These are phyloP conservation scores for Przewalskia tangutica DNA, from an alignment of 257 asterid species.

Conservation along the genomic window DNA sequence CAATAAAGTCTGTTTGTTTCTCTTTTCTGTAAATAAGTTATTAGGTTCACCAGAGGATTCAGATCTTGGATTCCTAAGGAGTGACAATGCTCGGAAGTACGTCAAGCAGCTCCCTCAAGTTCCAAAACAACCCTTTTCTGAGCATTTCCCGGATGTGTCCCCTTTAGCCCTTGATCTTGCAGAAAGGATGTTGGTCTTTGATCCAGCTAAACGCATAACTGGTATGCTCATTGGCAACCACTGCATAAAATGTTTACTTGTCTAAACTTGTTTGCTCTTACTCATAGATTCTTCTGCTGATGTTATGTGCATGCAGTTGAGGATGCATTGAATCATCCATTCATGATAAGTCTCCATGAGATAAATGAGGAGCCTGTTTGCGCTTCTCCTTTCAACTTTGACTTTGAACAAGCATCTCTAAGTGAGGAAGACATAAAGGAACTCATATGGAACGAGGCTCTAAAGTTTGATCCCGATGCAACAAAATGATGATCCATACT, in stretches of 20 bases:
- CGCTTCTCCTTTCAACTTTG: slow-evolving; percentile 61
- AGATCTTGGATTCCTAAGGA: slow-evolving; percentile 75
- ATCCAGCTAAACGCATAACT: slow-evolving; percentile 77
- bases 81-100: slow-evolving; percentile 63
- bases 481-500: neutral
- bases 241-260: neutral
- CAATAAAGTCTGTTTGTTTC: neutral
- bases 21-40: slow-evolving; percentile 32
- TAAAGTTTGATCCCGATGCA: slow-evolving; percentile 53
- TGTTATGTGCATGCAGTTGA: slow-evolving; percentile 19
- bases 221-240: slow-evolving; percentile 30
- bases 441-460: slow-evolving; percentile 72
- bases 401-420: slow-evolving; percentile 67
- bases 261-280: neutral
- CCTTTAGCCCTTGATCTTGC: slow-evolving; percentile 72
- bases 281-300: neutral
- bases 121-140: slow-evolving; percentile 44
- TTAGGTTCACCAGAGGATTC: slow-evolving; percentile 85
- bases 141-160: slow-evolving; percentile 52
- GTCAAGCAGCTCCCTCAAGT: slow-evolving; percentile 63
- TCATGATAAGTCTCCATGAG: slow-evolving; percentile 71
- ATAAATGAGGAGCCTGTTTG: slow-evolving; percentile 50
- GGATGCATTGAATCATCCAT: slow-evolving; percentile 72
- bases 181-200: slow-evolving; percentile 68
- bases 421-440: slow-evolving; percentile 83